These are phyloP conservation scores for Geotrichum australiense DNA, from an alignment of 1,139 yeast species.

Conservation along the genomic window DNA sequence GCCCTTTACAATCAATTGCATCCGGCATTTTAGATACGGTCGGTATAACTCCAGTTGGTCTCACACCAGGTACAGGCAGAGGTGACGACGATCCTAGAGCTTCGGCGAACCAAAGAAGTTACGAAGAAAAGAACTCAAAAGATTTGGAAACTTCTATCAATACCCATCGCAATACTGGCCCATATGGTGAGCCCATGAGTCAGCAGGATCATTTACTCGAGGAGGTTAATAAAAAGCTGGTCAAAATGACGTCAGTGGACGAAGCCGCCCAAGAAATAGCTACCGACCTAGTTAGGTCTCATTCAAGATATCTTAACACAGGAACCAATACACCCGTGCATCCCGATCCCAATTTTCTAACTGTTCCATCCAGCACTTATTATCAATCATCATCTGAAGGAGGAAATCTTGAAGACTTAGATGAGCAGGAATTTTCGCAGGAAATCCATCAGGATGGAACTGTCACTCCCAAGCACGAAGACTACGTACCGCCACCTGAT, in stretches of 20 bases:
- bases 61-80: slow-evolving; percentile 29
- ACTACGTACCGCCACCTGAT: slow-evolving; percentile 63
- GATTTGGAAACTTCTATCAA: slow-evolving; percentile 7
- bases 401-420: not conserved
- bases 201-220: slow-evolving; percentile 25
- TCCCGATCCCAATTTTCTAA: slow-evolving; percentile 7
- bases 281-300: slow-evolving; percentile 14
- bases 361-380: slow-evolving; percentile 9
- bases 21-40: slow-evolving; percentile 27
- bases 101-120: slow-evolving; percentile 1
- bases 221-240: slow-evolving; percentile 24
- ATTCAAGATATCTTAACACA: slow-evolving; percentile 7
- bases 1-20: no score
- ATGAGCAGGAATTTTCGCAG: not conserved
- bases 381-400: no score
- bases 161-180: slow-evolving; percentile 12
- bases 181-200: slow-evolving; percentile 5
- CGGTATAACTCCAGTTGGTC: slow-evolving; percentile 27
- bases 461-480: slow-evolving; percentile 31
- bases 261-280: slow-evolving; percentile 11
- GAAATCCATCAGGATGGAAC: slow-evolving; percentile 19
- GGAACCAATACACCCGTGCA: slow-evolving; percentile 12
- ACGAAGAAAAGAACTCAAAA: not conserved
- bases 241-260: slow-evolving; percentile 19
- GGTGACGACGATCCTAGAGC: slow-evolving; percentile 9